These are phyloP conservation scores for Sporobolomyces roseus DNA, from an alignment of 768 basidiomycete genomes.

Conservation along the genomic window DNA sequence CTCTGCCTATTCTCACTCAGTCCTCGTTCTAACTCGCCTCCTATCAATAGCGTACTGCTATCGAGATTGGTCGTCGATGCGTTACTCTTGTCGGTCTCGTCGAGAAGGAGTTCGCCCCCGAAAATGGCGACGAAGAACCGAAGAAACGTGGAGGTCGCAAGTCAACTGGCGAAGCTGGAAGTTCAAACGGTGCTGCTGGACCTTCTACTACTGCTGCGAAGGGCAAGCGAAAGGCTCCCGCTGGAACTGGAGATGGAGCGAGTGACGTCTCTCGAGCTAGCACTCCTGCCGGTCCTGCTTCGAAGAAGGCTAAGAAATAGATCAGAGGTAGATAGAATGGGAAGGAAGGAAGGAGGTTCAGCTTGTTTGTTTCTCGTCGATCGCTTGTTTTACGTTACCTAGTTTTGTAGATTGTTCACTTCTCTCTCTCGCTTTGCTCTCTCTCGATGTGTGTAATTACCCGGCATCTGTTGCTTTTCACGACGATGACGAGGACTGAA, in stretches of 20 bases:
- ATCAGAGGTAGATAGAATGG: background rate
- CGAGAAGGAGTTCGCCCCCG: constrained; percentile 77
- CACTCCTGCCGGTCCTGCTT: constrained; percentile 19
- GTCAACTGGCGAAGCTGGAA: background rate
- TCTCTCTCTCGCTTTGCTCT: background rate
- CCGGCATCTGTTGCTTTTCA: background rate
- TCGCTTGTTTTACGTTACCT: background rate
- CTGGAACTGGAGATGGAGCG: background rate
- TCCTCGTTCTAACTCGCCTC: too few species aligned
- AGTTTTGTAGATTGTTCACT: background rate
- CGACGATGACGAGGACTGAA: too few species aligned
- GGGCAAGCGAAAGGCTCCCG: constrained; percentile 23
- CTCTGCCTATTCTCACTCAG: too few species aligned
- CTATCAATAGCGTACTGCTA: constrained; percentile 77
- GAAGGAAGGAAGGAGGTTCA: background rate
- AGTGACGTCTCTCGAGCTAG: constrained; percentile 17
- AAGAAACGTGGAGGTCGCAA: constrained; percentile 27
- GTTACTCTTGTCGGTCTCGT: constrained; percentile 84
- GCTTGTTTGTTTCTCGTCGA: background rate
- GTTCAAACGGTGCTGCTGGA: background rate
- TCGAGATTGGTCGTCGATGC: constrained; percentile 82
- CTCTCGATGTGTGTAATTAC: constrained; percentile 5
- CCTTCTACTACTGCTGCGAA: too few species aligned
- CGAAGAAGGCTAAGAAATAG: constrained; percentile 34
- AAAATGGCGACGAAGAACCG: constrained; percentile 54